Evolutionary conservation across 2,329 filamentous ascomycete species (phyloP), one percentile per base, ranked within the genome.

Genomic region (Cucurbitaria berberidis): DNA sequence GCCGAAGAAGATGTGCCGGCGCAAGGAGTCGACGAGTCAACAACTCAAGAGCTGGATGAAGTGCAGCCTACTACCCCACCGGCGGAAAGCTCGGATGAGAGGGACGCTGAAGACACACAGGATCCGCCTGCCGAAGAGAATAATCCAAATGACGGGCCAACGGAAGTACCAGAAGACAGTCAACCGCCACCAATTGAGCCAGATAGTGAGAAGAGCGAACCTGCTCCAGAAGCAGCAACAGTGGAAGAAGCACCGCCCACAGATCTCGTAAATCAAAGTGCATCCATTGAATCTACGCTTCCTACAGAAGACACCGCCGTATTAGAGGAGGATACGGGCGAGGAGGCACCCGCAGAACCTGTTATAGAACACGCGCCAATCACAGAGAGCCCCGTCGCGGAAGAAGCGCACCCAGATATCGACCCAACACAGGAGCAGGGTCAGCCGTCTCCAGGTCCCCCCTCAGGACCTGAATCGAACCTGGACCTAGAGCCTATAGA

Each of bases 311-410:
- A 34, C 4, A 29, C 39, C 16, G 51, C 30, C 18, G 40, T 19
- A 18, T 43, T 42, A n/a, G 53, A 46, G 24, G 41, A 53, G n/a
- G 51, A 41, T 30, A 22, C 26, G 18, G 21, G 30, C 35, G 44
- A 45, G 27, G 19, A 39, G 15, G 5, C 19, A n/a, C 6, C 26
- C 6, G 39, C n/a, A 6, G 45, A 42, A 21, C 11, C 32, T 10
- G 13, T 39, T 2, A 21, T 44, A 34, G 11, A 38, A 30, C 7
- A 22, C 2, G 11, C 36, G 4, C 19, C 36, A 15, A 40, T 18
- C 47, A 38, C 29, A 21, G 49, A 51, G 41, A 50, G n/a, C 13
- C 4, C 51, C 18, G 16, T 21, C 2, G 13, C 50, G 22, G 49
- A 21, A 32, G 45, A 32, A 30, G 43, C 18, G 18, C 44, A 30